Base-by-base conservation (phyloP, 2,329 filamentous ascomycete species). In the Penicillium janthinellum region DNA sequence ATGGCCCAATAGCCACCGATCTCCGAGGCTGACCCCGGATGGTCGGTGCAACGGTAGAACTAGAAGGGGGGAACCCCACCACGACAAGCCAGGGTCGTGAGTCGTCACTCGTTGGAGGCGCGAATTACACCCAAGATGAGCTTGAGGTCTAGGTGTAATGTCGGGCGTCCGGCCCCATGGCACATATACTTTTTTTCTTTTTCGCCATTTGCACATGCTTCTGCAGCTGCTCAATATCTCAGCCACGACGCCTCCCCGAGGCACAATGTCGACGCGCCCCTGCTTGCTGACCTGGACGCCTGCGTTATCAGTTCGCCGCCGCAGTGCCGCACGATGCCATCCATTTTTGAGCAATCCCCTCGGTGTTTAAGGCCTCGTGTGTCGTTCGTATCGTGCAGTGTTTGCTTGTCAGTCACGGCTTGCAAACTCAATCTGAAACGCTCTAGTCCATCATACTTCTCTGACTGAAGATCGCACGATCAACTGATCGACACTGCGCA, bases 11-110 rank as follows among this genome's bases (percentile, higher is more conserved):
- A 22, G 34, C 42, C 35, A 28, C 20, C 34, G 8, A 12, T 39
- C 35, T 20, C 2, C 31, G 2, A 4, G 5, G 14, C 4, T 8
- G 15, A 42, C 44, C 50, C 48, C 37, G 20, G 45, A 41, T 52
- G 38, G 55, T 57, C 55, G 50, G 62, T 64, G 62, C 58, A 63
- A 64, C 62, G 56, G 41, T 57, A 54, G 50, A 58, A 38, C 25
- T 28, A 28, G 25, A 28, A 25, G 28, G 44, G 42, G 25, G 28
- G 22, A 42, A 44, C 31, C 22, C 47, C 47, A 45, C 37, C 10
- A 38, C 45, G 22, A n/a, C 12, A 48, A 3, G 45, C 3, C 7
- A 15, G 47, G 28, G 48, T 44, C 12, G 37, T 25, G 20, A 20
- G 20, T 20, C 20, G 20, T 44, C 49, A 17, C 31, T 38, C n/a